A percentile compares a stretch with the other conserved stretches of the same genome.
Evolutionary conservation across 495 filamentous ascomycete genomes (phyloP).

Genomic region (Hypoxylon crocopeplum): DNA sequence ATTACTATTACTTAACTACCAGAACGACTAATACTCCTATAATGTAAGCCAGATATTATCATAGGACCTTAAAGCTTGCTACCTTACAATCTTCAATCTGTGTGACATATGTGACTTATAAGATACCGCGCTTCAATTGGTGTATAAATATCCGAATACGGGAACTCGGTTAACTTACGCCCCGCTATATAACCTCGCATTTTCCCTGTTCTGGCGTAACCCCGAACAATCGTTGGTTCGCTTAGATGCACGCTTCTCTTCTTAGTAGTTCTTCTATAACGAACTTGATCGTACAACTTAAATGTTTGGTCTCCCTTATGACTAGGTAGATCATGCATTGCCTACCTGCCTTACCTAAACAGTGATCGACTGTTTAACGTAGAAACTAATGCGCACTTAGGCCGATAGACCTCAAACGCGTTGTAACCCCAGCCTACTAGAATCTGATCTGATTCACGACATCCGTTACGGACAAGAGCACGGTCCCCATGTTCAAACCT

Average conservation of each 20-base stretch:
- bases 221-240: constrained; percentile 3
- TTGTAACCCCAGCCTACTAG: not conserved
- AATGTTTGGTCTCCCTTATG: too few relatives aligned
- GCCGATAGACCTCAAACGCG: constrained; percentile 8
- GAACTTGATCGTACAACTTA: not conserved
- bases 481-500: constrained; percentile 27
- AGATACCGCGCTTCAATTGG: too few relatives aligned
- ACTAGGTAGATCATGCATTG: too few relatives aligned
- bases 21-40: not conserved
- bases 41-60: too few relatives aligned
- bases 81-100: not conserved
- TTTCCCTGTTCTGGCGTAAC: constrained; percentile 9
- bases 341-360: too few relatives aligned
- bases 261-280: not conserved
- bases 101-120: not conserved
- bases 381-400: not conserved
- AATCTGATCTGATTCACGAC: constrained; percentile 25
- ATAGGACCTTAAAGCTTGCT: too few relatives aligned
- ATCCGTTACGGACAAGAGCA: constrained; percentile 18
- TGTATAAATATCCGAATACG: constrained; percentile 6
- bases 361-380: too few relatives aligned
- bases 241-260: constrained; percentile 1
- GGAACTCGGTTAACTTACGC: constrained; percentile 17
- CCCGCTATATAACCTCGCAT: constrained; percentile 18
- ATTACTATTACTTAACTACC: not conserved